Evolutionary conservation across 371 early-diverging fungal species (phyloP).

Genomic region (Lichtheimia corymbifera): DNA sequence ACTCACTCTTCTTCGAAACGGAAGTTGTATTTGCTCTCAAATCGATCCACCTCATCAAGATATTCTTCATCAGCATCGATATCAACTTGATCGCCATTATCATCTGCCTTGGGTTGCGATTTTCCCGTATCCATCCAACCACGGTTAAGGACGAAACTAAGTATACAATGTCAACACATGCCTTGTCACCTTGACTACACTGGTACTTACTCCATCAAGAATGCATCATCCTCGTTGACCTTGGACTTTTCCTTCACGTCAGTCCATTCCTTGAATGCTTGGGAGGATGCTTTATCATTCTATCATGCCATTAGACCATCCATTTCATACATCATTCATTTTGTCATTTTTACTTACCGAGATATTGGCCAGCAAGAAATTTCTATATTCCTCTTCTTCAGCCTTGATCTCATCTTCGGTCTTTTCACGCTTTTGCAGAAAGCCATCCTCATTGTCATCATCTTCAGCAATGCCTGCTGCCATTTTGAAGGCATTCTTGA

Average conservation of each 20-base stretch:
- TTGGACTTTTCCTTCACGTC: constrained; percentile 54
- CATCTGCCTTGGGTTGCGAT: constrained; percentile 36
- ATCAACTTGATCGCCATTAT: constrained; percentile 62
- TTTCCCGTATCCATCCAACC: constrained; percentile 91
- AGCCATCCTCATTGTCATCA: constrained; percentile 56
- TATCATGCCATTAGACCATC: constrained; percentile 10
- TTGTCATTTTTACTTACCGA: constrained; percentile 36
- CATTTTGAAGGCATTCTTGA: constrained; percentile 72
- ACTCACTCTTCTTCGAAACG: constrained; percentile 88
- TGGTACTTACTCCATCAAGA: constrained; percentile 79
- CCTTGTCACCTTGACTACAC: constrained; percentile 8
- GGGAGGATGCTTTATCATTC: constrained; percentile 47
- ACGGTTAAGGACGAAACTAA: constrained; percentile 82
- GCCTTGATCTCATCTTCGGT: constrained; percentile 68
- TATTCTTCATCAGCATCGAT: constrained; percentile 68
- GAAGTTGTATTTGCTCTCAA: constrained; percentile 91
- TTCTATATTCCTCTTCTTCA: constrained; percentile 82
- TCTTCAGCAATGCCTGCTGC: constrained; percentile 40
- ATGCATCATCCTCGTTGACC: constrained; percentile 73
- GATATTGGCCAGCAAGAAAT: constrained; percentile 82
- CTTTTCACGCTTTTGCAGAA: constrained; percentile 75
- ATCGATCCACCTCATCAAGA: constrained; percentile 79
- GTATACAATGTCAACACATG: neutral
- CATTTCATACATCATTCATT: neutral
- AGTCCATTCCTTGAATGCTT: constrained; percentile 65